These are phyloP conservation scores for Coix lacrymajobi DNA, from an alignment of 176 grass and related monocot genomes.

Conservation along the genomic window DNA sequence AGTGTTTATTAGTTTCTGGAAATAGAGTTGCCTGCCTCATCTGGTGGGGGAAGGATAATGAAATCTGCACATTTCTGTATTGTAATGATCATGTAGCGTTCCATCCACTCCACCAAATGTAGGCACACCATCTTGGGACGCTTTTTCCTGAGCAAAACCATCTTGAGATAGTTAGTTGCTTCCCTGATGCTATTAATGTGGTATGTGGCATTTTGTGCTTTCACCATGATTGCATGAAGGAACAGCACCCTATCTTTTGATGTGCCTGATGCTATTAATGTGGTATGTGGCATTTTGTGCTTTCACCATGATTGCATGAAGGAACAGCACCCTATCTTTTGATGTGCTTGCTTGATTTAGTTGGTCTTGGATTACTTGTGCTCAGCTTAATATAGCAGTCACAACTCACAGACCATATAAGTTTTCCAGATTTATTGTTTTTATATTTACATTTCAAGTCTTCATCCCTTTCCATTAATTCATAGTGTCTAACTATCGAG, in stretches of 20 bases:
- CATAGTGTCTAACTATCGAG: background rate
- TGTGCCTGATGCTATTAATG: background rate
- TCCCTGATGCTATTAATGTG: background rate
- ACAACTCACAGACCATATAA: background rate
- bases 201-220: background rate
- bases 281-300: background rate
- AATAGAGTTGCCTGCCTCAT: constrained; percentile 13
- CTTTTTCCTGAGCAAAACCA: background rate
- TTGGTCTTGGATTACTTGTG: background rate
- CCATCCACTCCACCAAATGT: constrained; percentile 16
- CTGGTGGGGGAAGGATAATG: background rate
- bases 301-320: background rate
- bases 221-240: background rate
- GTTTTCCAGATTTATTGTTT: background rate
- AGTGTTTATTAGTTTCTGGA: background rate
- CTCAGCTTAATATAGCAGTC: background rate
- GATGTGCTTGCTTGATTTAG: background rate
- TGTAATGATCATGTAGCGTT: background rate
- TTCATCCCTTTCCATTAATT: background rate
- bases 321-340: background rate
- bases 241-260: background rate
- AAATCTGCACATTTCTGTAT: background rate
- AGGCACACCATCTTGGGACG: background rate
- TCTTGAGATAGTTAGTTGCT: background rate
- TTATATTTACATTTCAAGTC: background rate